These are phyloP conservation scores for Cryptosporidium muris DNA, from an alignment of 169 alveolate species.

Conservation along the genomic window DNA sequence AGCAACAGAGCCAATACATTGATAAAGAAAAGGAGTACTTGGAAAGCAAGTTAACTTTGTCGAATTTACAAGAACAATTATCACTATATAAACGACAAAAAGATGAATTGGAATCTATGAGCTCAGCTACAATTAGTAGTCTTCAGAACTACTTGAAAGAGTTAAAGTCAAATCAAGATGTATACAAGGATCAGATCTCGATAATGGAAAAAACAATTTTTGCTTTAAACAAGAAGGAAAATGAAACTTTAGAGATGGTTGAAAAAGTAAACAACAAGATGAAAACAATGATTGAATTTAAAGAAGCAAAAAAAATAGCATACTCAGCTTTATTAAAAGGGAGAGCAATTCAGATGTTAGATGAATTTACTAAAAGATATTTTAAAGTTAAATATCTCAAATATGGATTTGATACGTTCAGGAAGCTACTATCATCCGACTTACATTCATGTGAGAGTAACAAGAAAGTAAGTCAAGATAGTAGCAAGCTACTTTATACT, in stretches of 20 bases:
- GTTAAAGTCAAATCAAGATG: constrained; percentile 17
- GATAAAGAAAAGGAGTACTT: constrained; percentile 56
- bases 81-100: constrained; percentile 33
- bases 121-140: constrained; percentile 40
- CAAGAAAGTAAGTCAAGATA: constrained; percentile 23
- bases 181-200: constrained; percentile 45
- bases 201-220: constrained; percentile 66
- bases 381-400: constrained; percentile 19
- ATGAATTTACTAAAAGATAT: constrained; percentile 41
- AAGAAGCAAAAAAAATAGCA: constrained; percentile 69
- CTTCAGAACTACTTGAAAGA: constrained; percentile 40
- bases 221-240: constrained; percentile 48
- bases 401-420: constrained; percentile 35
- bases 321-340: constrained; percentile 53
- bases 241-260: constrained; percentile 61
- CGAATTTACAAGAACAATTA: constrained; percentile 37
- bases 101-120: constrained; percentile 54
- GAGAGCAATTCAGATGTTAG: constrained; percentile 38
- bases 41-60: constrained; percentile 19
- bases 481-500: constrained; percentile 18
- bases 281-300: constrained; percentile 49
- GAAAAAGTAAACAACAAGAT: constrained; percentile 56
- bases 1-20: constrained; percentile 14
- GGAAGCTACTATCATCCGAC: constrained; percentile 5
- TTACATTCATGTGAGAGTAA: background rate